Evolutionary conservation across 768 basidiomycete species (phyloP).

Genomic region (Mycena latifolia): DNA sequence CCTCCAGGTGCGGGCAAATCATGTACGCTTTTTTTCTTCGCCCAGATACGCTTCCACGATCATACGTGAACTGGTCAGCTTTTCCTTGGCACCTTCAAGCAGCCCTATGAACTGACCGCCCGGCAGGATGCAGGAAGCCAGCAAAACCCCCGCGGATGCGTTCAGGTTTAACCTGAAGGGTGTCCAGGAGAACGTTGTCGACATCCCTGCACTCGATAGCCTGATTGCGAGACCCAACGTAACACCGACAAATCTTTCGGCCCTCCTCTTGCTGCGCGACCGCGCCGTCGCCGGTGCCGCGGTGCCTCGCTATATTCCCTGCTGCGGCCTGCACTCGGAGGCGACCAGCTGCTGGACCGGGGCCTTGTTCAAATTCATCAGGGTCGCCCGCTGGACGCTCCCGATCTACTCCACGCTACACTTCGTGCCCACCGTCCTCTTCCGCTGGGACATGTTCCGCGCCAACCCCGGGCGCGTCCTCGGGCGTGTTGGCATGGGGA

Average conservation of each 20-base stretch:
- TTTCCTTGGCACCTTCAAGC: neutral
- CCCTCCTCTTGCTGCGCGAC: slow-evolving; percentile 59
- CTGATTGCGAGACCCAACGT: slow-evolving; percentile 65
- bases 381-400: slow-evolving; percentile 87
- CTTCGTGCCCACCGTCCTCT: slow-evolving; percentile 86
- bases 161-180: slow-evolving; percentile 73
- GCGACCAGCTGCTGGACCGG: slow-evolving; percentile 71
- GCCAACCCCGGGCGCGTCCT: slow-evolving; percentile 77
- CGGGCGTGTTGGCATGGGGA: slow-evolving; percentile 74
- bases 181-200: slow-evolving; percentile 67
- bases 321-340: slow-evolving; percentile 84
- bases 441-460: slow-evolving; percentile 78
- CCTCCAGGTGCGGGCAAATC: slow-evolving; percentile 25
- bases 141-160: slow-evolving; percentile 69
- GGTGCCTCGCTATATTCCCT: slow-evolving; percentile 69
- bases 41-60: slow-evolving; percentile 63
- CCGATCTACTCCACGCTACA: slow-evolving; percentile 92
- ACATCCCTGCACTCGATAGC: slow-evolving; percentile 68
- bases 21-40: slow-evolving; percentile 34
- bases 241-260: slow-evolving; percentile 61
- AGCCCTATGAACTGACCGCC: neutral
- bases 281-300: slow-evolving; percentile 48
- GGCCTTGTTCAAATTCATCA: slow-evolving; percentile 77
- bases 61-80: slow-evolving; percentile 60
- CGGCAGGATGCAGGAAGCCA: slow-evolving; percentile 73